These are phyloP conservation scores for Macadamia integrifolia DNA, from an alignment of 164 flowering plant species.

Conservation along the genomic window DNA sequence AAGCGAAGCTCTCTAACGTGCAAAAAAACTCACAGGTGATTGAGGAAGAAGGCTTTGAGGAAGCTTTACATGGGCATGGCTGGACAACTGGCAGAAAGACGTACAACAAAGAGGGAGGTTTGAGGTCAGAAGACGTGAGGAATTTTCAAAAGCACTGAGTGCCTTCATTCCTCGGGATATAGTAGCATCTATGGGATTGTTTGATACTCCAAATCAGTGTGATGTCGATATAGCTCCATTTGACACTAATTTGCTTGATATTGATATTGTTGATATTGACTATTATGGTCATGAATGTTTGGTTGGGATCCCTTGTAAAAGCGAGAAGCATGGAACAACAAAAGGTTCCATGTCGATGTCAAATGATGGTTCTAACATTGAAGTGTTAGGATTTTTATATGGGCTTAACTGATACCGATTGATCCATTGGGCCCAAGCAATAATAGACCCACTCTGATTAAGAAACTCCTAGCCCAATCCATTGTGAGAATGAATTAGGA, in stretches of 20 bases:
- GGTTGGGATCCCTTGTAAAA: slow-evolving; percentile 38
- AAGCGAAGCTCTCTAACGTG: too few relatives aligned
- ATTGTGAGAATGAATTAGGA: too few relatives aligned
- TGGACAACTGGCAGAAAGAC: slow-evolving; percentile 95
- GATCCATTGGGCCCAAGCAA: too few relatives aligned
- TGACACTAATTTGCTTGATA: slow-evolving; percentile 70
- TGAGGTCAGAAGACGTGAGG: slow-evolving; percentile 86
- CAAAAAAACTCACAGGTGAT: too few relatives aligned
- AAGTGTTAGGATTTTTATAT: neutral
- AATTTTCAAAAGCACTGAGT: slow-evolving; percentile 61
- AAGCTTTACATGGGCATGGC: slow-evolving; percentile 99
- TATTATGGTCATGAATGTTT: slow-evolving; percentile 82
- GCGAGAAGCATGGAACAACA: slow-evolving; percentile 48
- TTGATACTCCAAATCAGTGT: slow-evolving; percentile 87
- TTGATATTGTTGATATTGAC: slow-evolving; percentile 78
- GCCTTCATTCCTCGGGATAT: slow-evolving; percentile 74
- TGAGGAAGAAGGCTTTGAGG: slow-evolving; percentile 87
- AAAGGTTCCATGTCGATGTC: slow-evolving; percentile 57
- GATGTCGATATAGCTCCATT: slow-evolving; percentile 86
- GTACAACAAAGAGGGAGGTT: slow-evolving; percentile 75
- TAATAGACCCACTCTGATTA: too few relatives aligned
- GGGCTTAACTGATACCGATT: too few relatives aligned
- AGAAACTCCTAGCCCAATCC: too few relatives aligned
- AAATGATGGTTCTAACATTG: slow-evolving; percentile 49
- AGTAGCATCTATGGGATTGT: slow-evolving; percentile 79